Conservation (phyloP, 129 eudicot genomes). For the Smallanthus sonchifolius region DNA sequence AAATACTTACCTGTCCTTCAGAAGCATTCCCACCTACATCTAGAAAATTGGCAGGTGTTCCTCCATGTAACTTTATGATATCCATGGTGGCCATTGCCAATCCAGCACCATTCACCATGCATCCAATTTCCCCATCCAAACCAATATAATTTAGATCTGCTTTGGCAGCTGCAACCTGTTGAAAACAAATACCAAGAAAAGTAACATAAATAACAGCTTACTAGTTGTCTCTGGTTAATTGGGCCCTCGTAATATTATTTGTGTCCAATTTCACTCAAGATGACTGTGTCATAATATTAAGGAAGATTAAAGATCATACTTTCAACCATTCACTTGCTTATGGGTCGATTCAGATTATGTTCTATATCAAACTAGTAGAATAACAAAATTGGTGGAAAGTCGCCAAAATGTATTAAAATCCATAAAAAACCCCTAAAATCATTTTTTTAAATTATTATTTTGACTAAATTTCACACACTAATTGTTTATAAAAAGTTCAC, state of each 20-base stretch:
- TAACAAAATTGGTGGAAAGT: not conserved
- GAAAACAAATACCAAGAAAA: not conserved
- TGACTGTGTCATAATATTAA: slow-evolving; percentile 1
- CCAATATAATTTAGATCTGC: slow-evolving; percentile 96
- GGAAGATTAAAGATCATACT: not conserved
- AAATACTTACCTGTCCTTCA: slow-evolving; percentile 65
- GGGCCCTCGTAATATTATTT: not conserved
- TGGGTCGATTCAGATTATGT: not conserved
- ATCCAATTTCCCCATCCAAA: slow-evolving; percentile 96
- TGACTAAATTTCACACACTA: not conserved
- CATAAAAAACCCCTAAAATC: not conserved
- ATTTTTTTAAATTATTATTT: not conserved
- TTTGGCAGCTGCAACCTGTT: slow-evolving; percentile 95
- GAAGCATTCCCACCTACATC: slow-evolving; percentile 99
- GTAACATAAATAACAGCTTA: not conserved
- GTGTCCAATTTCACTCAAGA: not conserved
- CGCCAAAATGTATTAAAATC: not conserved
- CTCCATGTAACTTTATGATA: slow-evolving; percentile 90
- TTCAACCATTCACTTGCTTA: not conserved
- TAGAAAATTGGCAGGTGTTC: slow-evolving; percentile 97
- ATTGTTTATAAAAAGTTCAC: not conserved
- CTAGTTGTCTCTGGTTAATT: not conserved
- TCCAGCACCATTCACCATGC: slow-evolving; percentile 99
- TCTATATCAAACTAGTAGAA: not conserved
- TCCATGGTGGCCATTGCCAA: slow-evolving; percentile 99